phyloP scores from a whole-genome alignment of 2,329 filamentous ascomycete genomes.

The Colletotrichum salicis region DNA sequence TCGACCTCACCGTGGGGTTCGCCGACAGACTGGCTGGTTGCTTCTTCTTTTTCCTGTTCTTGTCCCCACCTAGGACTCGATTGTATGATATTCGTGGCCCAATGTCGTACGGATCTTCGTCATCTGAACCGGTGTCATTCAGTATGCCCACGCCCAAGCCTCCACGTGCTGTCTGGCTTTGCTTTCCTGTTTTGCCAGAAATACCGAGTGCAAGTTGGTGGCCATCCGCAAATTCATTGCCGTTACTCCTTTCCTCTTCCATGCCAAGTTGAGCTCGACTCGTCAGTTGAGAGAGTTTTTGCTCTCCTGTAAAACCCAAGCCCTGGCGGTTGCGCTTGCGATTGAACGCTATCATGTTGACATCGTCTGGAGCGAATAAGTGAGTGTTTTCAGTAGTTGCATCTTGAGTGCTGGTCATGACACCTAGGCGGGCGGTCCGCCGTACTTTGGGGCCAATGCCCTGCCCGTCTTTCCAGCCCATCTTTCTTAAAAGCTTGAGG shows the following conservation, averaged over 20 bases:
- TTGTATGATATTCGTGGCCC: slow-evolving; percentile 92
- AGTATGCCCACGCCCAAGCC: slow-evolving; percentile 89
- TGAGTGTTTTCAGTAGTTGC: slow-evolving; percentile 62
- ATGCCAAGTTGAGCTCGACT: slow-evolving; percentile 31
- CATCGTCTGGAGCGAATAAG: slow-evolving; percentile 87
- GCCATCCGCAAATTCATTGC: background rate
- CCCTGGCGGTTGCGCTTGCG: slow-evolving; percentile 77
- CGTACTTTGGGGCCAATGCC: slow-evolving; percentile 89
- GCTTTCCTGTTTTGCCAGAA: slow-evolving; percentile 55
- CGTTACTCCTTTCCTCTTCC: background rate
- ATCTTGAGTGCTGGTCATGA: slow-evolving; percentile 46
- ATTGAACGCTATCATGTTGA: slow-evolving; percentile 72
- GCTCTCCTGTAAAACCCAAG: slow-evolving; percentile 72
- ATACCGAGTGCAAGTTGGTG: background rate
- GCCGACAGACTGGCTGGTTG: slow-evolving; percentile 54
- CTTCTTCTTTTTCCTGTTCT: slow-evolving; percentile 77
- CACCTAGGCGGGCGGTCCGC: slow-evolving; percentile 76
- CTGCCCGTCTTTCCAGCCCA: slow-evolving; percentile 97
- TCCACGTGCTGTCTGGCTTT: slow-evolving; percentile 56
- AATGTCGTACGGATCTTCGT: slow-evolving; percentile 93
- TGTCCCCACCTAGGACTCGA: slow-evolving; percentile 81
- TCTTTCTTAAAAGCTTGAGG: slow-evolving; percentile 82
- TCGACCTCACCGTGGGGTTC: slow-evolving; percentile 73
- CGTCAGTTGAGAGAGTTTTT: slow-evolving; percentile 51
- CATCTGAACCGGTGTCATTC: slow-evolving; percentile 93